Conservation (phyloP, 1,284 basidiomycete genomes). For the Marasmius oreades region DNA sequence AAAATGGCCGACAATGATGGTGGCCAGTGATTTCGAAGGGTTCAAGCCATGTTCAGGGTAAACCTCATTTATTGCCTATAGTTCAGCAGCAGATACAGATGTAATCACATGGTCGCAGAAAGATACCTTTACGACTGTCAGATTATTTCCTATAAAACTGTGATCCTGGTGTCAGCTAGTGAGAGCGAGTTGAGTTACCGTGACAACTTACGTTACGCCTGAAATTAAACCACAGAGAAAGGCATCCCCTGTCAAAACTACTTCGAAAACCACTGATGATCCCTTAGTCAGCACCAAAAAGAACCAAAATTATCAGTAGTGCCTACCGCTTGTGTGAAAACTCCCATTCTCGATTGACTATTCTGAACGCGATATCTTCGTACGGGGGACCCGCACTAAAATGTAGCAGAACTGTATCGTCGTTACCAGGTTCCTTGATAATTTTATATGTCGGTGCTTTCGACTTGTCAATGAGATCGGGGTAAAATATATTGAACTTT, state of each 20-base stretch:
- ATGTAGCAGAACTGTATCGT: conserved; percentile 90
- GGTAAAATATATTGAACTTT: conserved; percentile 92
- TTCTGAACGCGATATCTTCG: conserved; percentile 97
- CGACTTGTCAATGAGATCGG: conserved; percentile 94
- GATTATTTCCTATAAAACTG: conserved; percentile 71
- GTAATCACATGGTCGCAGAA: neutral
- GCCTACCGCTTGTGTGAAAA: conserved; percentile 89
- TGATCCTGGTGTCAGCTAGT: conserved; percentile 18
- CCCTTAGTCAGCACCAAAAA: conserved; percentile 9
- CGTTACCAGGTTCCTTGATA: conserved; percentile 87
- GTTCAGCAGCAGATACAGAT: neutral
- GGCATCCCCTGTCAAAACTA: conserved; percentile 82
- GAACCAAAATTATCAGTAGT: neutral
- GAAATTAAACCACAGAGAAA: conserved; percentile 87
- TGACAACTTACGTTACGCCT: conserved; percentile 71
- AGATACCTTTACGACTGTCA: neutral
- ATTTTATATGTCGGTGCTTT: conserved; percentile 96
- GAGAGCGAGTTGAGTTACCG: conserved; percentile 9
- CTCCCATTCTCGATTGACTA: conserved; percentile 98
- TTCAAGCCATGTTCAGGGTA: neutral
- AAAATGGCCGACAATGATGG: neutral
- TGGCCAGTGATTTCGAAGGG: neutral
- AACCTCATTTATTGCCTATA: conserved; percentile 13
- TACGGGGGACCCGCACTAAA: conserved; percentile 98
- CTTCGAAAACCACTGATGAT: conserved; percentile 71